These are phyloP conservation scores for Quercus gilva DNA, from an alignment of 306 rosid species.

Conservation along the genomic window DNA sequence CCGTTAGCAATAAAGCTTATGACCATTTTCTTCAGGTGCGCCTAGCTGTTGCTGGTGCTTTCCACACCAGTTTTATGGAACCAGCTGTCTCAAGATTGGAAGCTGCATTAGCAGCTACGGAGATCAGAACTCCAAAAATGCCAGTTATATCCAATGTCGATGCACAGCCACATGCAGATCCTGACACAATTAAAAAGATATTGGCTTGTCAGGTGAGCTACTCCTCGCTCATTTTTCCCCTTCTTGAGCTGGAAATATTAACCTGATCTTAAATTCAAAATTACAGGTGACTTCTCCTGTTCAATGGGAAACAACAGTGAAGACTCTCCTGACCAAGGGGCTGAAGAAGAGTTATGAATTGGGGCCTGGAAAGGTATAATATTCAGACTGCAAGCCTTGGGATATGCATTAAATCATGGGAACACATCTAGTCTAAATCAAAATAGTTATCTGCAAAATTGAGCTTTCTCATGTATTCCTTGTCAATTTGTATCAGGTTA, in stretches of 20 bases:
- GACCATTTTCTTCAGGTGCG: conserved; percentile 59
- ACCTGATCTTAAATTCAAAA: conserved; percentile 13
- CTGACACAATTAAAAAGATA: conserved; percentile 75
- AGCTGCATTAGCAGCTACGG: conserved; percentile 83
- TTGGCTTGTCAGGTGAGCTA: conserved; percentile 76
- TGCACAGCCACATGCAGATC: conserved; percentile 87
- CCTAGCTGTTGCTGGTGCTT: conserved; percentile 96
- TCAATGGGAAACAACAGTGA: conserved; percentile 97
- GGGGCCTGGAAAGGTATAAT: conserved; percentile 94
- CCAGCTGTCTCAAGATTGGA: conserved; percentile 97
- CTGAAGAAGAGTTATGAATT: conserved; percentile 85
- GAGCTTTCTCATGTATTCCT: conserved; percentile 1
- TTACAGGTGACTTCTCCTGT: conserved; percentile 95
- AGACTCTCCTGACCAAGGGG: conserved; percentile 74
- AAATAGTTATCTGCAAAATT: neutral
- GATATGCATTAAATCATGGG: neutral
- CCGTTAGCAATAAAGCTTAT: conserved; percentile 18
- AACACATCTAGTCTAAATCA: neutral
- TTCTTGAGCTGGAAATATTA: conserved; percentile 10
- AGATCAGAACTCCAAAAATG: conserved; percentile 75
- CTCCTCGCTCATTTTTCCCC: conserved; percentile 8
- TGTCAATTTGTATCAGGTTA: conserved; percentile 52
- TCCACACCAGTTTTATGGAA: conserved; percentile 93
- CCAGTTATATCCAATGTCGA: conserved; percentile 96
- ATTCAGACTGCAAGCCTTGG: neutral